Percentiles rank a stretch among this genome's conserved stretches.
Conservation (phyloP, 2,329 filamentous ascomycete genomes). For the Aureobasidium musti region DNA sequence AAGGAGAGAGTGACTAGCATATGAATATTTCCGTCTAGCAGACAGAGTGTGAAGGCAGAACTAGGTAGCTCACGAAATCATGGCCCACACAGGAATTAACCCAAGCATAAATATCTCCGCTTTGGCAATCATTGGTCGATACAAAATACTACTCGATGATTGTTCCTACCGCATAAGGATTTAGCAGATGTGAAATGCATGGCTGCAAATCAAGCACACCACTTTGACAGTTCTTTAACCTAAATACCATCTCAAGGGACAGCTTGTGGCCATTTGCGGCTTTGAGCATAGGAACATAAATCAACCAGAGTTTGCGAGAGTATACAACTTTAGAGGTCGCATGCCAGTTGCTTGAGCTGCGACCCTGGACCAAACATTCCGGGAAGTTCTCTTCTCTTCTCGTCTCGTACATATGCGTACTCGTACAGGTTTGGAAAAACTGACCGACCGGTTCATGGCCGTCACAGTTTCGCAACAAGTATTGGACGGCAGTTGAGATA, state of each 20-base stretch:
- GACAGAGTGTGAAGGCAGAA: no score
- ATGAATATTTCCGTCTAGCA: background rate
- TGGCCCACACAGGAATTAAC: background rate
- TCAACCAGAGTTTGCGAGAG: no score
- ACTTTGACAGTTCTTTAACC: no score
- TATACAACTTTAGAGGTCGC: background rate
- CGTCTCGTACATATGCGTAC: background rate
- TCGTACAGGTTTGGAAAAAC: background rate
- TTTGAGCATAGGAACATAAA: no score
- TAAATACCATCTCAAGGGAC: no score
- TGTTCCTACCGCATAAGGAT: no score
- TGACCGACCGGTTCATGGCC: background rate
- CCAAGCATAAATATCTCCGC: background rate
- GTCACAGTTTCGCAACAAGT: background rate
- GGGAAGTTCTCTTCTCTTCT: background rate
- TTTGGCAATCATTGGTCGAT: no score
- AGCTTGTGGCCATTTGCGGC: no score
- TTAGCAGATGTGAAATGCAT: no score
- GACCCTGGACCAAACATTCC: background rate
- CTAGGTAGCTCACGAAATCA: background rate
- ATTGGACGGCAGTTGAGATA: conserved; percentile 5
- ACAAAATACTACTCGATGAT: no score
- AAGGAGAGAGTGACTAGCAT: background rate
- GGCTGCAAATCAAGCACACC: no score
- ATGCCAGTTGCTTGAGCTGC: background rate